phyloP scores from a whole-genome alignment of 139 green algal species.

The Asterochloris sp. region DNA sequence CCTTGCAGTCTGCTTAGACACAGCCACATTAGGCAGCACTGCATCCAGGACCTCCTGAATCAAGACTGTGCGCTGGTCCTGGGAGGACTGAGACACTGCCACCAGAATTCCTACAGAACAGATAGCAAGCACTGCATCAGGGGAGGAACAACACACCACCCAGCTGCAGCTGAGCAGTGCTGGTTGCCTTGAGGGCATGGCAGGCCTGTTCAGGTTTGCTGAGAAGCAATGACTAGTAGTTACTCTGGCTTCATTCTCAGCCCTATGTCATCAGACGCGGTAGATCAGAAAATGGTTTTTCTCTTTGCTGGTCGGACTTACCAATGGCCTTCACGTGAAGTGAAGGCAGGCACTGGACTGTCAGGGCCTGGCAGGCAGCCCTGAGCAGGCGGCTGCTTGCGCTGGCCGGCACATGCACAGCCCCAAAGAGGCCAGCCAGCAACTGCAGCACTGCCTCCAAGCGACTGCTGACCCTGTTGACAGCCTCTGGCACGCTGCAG shows the following conservation, averaged over 20 bases:
- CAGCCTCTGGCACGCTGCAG: constrained; percentile 10
- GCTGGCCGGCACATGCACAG: constrained; percentile 29
- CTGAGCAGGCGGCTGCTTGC: constrained; percentile 60
- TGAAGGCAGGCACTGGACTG: constrained; percentile 43
- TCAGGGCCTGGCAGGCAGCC: constrained; percentile 37
- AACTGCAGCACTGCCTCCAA: constrained; percentile 33
- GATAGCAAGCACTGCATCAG: too few relatives aligned
- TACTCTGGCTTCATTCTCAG: too few relatives aligned
- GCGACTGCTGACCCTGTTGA: constrained; percentile 15
- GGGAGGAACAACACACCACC: too few relatives aligned
- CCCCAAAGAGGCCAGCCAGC: constrained; percentile 28
- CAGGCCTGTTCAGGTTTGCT: too few relatives aligned
- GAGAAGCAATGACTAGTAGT: too few relatives aligned
- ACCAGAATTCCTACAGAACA: constrained; percentile 39
- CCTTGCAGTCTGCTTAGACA: background rate
- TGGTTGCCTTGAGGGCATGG: too few relatives aligned
- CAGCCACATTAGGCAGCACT: constrained; percentile 24
- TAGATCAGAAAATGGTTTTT: background rate
- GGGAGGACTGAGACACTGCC: constrained; percentile 38
- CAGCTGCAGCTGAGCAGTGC: too few relatives aligned
- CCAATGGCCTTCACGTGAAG: constrained; percentile 57
- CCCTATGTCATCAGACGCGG: too few relatives aligned
- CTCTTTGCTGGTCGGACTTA: constrained; percentile 11
- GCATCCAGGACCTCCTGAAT: constrained; percentile 53
- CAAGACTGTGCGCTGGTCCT: constrained; percentile 30